Conservation (phyloP, 805 yeast genomes). For the Kodamaea leandrae region DNA sequence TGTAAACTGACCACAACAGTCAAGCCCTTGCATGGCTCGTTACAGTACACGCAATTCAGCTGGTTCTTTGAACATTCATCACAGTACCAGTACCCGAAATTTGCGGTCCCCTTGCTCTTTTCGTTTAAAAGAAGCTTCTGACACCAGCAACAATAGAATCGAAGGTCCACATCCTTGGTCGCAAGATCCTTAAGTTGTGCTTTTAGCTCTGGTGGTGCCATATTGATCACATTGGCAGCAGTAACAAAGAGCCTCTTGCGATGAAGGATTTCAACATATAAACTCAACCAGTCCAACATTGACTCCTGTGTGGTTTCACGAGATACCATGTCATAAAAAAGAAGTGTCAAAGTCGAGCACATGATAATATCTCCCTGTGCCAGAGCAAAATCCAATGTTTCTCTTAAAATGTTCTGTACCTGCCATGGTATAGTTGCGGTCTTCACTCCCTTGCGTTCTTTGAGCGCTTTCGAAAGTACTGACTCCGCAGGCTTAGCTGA, state of each 20-base stretch:
- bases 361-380: constrained; percentile 63
- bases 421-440: constrained; percentile 50
- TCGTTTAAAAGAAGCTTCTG: constrained; percentile 60
- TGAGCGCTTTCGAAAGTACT: constrained; percentile 11
- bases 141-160: constrained; percentile 62
- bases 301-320: constrained; percentile 22
- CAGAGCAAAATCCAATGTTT: constrained; percentile 54
- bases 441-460: constrained; percentile 11
- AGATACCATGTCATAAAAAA: constrained; percentile 42
- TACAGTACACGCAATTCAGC: constrained; percentile 74
- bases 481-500: constrained; percentile 3
- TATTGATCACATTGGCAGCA: constrained; percentile 56
- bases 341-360: constrained; percentile 54
- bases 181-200: constrained; percentile 30
- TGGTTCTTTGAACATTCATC: constrained; percentile 60
- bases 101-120: constrained; percentile 36
- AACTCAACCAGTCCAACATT: constrained; percentile 54
- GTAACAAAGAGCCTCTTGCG: constrained; percentile 50
- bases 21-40: constrained; percentile 72
- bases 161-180: constrained; percentile 33
- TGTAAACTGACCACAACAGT: constrained; percentile 52
- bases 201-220: constrained; percentile 31
- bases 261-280: constrained; percentile 54
- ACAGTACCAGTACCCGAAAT: constrained; percentile 83
- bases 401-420: constrained; percentile 46